Conservation (phyloP, 352 stramenopile genomes). For the Pythium angustatum region DNA sequence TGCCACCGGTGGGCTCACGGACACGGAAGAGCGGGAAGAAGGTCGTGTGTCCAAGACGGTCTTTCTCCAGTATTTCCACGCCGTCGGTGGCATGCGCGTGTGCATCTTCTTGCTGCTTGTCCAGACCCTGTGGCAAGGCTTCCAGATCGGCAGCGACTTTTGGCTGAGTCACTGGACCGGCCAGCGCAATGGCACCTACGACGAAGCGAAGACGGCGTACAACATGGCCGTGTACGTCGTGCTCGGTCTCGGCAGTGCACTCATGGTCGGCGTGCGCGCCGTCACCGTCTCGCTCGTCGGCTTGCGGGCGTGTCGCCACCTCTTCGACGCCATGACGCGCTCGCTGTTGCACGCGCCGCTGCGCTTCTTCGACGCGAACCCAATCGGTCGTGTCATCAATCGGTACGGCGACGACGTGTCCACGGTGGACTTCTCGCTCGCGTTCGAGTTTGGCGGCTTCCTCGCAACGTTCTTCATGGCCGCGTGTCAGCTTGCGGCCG, state of each 20-base stretch:
- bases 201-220: neutral
- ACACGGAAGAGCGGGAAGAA: slow-evolving; percentile 4
- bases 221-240: slow-evolving; percentile 7
- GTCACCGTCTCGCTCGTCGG: slow-evolving; percentile 11
- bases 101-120: slow-evolving; percentile 7
- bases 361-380: slow-evolving; percentile 37
- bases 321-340: slow-evolving; percentile 18
- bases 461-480: slow-evolving; percentile 59
- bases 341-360: slow-evolving; percentile 30
- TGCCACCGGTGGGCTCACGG: neutral
- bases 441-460: slow-evolving; percentile 1
- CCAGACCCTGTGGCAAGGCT: slow-evolving; percentile 30
- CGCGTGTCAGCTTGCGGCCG: slow-evolving; percentile 56
- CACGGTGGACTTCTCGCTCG: slow-evolving; percentile 5
- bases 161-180: slow-evolving; percentile 30
- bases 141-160: slow-evolving; percentile 34
- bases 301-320: slow-evolving; percentile 4
- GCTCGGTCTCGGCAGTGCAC: slow-evolving; percentile 21
- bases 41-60: slow-evolving; percentile 6
- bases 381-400: slow-evolving; percentile 39
- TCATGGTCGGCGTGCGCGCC: slow-evolving; percentile 10
- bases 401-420: slow-evolving; percentile 35
- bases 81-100: neutral
- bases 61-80: neutral
- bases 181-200: neutral